A percentile compares a stretch with the other conserved stretches of the same genome.
Conservation (phyloP, 805 yeast species). For the Debaryomyces hansenii region DNA sequence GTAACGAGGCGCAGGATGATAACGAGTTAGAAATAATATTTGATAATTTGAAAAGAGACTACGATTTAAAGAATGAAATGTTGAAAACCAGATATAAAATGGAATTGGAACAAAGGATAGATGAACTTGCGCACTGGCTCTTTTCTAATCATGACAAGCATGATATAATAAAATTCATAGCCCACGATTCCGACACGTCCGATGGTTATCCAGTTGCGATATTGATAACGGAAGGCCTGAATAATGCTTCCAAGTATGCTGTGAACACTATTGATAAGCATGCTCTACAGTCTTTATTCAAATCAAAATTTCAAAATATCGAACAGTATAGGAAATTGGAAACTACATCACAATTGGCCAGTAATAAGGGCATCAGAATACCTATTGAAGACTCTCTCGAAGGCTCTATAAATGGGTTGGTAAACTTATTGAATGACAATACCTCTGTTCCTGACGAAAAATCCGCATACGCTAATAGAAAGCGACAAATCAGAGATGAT, state of each 20-base stretch:
- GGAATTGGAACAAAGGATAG: slow-evolving; percentile 8
- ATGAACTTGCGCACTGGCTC: slow-evolving; percentile 16
- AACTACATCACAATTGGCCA: not conserved
- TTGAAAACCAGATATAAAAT: slow-evolving; percentile 9
- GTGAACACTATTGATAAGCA: not conserved
- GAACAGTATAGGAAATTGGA: not conserved
- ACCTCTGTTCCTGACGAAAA: slow-evolving; percentile 1
- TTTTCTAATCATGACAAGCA: not conserved
- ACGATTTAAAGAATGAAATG: slow-evolving; percentile 13
- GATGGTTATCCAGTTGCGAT: not conserved
- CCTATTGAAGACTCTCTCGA: not conserved
- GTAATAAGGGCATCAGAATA: not conserved
- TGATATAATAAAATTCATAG: not conserved
- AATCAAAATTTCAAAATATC: not conserved
- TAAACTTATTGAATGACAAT: slow-evolving; percentile 2
- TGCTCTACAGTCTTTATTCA: not conserved
- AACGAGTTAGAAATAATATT: slow-evolving; percentile 28
- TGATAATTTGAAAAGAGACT: slow-evolving; percentile 25
- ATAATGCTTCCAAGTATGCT: not conserved
- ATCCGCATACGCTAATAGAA: not conserved
- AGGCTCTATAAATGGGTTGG: slow-evolving; percentile 1
- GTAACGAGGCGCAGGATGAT: slow-evolving; percentile 11
- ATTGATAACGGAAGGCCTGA: not conserved
- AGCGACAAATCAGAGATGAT: not conserved
- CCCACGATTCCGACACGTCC: not conserved